These are phyloP conservation scores for Tetrahymena elliotti DNA, from an alignment of 73 alveolate species.

Conservation along the genomic window DNA sequence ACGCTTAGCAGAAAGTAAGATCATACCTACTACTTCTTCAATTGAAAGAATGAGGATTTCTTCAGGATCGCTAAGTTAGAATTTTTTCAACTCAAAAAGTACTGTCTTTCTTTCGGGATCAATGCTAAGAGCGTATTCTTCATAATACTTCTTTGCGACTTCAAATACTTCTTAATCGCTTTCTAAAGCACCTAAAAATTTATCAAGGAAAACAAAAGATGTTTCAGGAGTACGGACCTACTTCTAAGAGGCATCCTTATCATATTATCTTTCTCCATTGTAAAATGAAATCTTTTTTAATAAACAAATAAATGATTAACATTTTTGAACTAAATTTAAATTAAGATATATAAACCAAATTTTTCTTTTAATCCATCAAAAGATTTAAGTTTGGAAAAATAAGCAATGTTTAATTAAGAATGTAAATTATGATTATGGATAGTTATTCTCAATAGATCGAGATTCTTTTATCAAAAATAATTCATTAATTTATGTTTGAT, in stretches of 20 bases:
- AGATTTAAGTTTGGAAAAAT: no score
- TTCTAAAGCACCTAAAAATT: slow-evolving; percentile 49
- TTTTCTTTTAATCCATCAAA: no score
- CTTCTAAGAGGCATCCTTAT: slow-evolving; percentile 55
- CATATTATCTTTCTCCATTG: slow-evolving; percentile 58
- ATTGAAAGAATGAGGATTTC: slow-evolving; percentile 36
- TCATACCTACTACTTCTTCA: slow-evolving; percentile 66
- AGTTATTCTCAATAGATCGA: no score
- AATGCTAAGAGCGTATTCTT: slow-evolving; percentile 9
- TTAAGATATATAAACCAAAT: no score
- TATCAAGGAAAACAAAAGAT: slow-evolving; percentile 42
- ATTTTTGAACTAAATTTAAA: neutral
- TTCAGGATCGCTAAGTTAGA: slow-evolving; percentile 9
- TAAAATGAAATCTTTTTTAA: slow-evolving; percentile 50
- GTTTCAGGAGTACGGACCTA: slow-evolving; percentile 46
- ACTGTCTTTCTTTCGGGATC: slow-evolving; percentile 11
- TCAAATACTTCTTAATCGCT: slow-evolving; percentile 28
- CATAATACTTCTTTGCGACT: slow-evolving; percentile 18
- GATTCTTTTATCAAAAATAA: no score
- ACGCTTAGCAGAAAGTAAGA: slow-evolving; percentile 41
- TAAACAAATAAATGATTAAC: neutral
- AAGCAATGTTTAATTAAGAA: no score
- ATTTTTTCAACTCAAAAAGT: slow-evolving; percentile 16
- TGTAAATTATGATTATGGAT: no score
- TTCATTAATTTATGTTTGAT: no score